Conservation (phyloP, 805 yeast species). For the Kazachstania psychrophila region DNA sequence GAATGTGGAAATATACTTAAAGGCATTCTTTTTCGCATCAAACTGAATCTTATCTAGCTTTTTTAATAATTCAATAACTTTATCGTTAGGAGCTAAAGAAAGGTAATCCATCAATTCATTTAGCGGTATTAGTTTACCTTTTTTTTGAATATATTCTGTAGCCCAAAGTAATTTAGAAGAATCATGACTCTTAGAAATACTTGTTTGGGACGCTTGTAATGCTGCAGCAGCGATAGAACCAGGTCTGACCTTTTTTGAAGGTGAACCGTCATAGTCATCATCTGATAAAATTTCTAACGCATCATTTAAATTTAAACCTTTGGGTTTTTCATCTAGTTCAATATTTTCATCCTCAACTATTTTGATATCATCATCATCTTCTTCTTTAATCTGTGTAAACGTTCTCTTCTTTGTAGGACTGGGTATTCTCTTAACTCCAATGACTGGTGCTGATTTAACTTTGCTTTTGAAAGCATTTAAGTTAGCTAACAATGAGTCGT, state of each 20-base stretch:
- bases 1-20: slow-evolving; percentile 82
- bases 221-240: slow-evolving; percentile 28
- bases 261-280: slow-evolving; percentile 19
- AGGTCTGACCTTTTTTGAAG: slow-evolving; percentile 26
- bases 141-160: slow-evolving; percentile 72
- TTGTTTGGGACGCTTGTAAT: slow-evolving; percentile 22
- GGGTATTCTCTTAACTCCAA: slow-evolving; percentile 30
- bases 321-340: background rate
- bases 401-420: slow-evolving; percentile 14
- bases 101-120: slow-evolving; percentile 59
- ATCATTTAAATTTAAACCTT: background rate
- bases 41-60: slow-evolving; percentile 71
- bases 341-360: slow-evolving; percentile 5
- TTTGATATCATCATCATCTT: slow-evolving; percentile 16
- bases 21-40: slow-evolving; percentile 50
- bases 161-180: slow-evolving; percentile 87
- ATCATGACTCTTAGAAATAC: slow-evolving; percentile 39
- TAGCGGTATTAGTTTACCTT: slow-evolving; percentile 60
- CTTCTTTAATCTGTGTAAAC: slow-evolving; percentile 8
- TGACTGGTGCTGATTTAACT: slow-evolving; percentile 48
- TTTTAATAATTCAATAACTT: slow-evolving; percentile 60
- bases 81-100: slow-evolving; percentile 45
- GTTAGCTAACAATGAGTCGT: slow-evolving; percentile 42
- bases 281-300: slow-evolving; percentile 11
- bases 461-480: slow-evolving; percentile 56